Base-by-base conservation (phyloP, 148 eudicot species). In the Camellia japonica region DNA sequence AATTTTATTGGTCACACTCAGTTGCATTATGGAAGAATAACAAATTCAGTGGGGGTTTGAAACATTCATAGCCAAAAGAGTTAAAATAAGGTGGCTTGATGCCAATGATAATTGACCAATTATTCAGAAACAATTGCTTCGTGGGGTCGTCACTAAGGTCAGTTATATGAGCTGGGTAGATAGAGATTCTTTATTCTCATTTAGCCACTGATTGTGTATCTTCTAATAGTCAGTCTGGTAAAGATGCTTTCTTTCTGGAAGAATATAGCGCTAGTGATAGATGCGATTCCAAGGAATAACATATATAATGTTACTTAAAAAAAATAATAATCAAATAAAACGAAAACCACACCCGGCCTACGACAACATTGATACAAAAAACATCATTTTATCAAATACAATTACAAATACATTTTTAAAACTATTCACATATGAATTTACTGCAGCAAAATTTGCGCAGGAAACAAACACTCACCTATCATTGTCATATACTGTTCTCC, bases 341-440 rank as follows among this genome's bases (percentile, higher is more conserved):
- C 11, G 7, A 49, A 30, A 30, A 30, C 38, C 38, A 30, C 1
- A 30, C 38, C 38, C 1, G 38, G 1, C 38, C 1, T 1, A 30
- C 38, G 38, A 30, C 52, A 49, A 49, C 52, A 49, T 49, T 49
- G 52, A 49, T 51, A 51, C 54, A 14, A 16, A 68, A 42, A 7
- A 42, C 38, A 30, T 30, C 79, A 77, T 71, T 59, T 79, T 44
- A 75, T 63, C 43, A 59, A 4, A 56, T 58, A 64, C 42, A 49
- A 30, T 30, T 30, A 30, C 38, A 8, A 69, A 76, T 58, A 81
- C 79, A 46, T 20, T 42, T 62, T 60, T 10, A 12, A 58, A 76
- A 44, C 74, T 82, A 76, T 82, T 76, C 64, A 82, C 80, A 76
- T 49, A 51, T 68, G 75, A 62, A 59, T 63, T 55, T 61, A 68